Base-by-base conservation (phyloP, 495 filamentous ascomycete species). In the Amphirosellinia nigrospora region DNA sequence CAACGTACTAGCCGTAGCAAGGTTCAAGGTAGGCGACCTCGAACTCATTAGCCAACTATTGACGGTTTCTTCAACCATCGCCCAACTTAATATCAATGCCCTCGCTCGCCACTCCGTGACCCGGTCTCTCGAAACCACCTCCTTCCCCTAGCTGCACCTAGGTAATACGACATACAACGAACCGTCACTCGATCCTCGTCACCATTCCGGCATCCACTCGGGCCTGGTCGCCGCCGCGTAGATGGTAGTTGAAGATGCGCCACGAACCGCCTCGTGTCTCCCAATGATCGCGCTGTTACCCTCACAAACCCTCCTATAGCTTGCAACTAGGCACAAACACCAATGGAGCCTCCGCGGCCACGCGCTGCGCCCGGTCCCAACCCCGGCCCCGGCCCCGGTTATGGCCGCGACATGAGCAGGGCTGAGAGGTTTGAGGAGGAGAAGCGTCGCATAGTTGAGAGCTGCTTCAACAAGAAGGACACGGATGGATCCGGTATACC, bases 351-450 rank as follows among this genome's bases (percentile, higher is more conserved):
- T 56, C 71, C 68, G 48, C 74, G 74, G 60, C 75, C 73, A 64
- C 73, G 75, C 55, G 55, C 32, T 58, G 52, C 39, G 9, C 50
- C 50, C 26, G 52, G 26, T 8, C 52, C 52, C n/a, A n/a, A n/a
- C n/a, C n/a, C n/a, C 16, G 30, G 55, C 7, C 30, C 53, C 6
- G 30, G 53, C 32, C 30, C 28, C 30, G 76, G 78, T 74, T 64
- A 56, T 36, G 75, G 79, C 74, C 80, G 80, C 65, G 82, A 82
- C 34, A 64, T 87, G 82, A 92, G 84, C 65, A 90, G 93, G 79
- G 95, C 95, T 10, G 93, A 97, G 82, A 87, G 87, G 73, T 99
- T 97, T 78, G 94, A 99, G 79, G 94, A 98, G 73, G 96, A 98
- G 83, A 97, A 97, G 87, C 87, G 85, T 79, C 87, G 96, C 71